phyloP scores from a whole-genome alignment of 345 rosid genomes.

The Hypericum androsaemum region DNA sequence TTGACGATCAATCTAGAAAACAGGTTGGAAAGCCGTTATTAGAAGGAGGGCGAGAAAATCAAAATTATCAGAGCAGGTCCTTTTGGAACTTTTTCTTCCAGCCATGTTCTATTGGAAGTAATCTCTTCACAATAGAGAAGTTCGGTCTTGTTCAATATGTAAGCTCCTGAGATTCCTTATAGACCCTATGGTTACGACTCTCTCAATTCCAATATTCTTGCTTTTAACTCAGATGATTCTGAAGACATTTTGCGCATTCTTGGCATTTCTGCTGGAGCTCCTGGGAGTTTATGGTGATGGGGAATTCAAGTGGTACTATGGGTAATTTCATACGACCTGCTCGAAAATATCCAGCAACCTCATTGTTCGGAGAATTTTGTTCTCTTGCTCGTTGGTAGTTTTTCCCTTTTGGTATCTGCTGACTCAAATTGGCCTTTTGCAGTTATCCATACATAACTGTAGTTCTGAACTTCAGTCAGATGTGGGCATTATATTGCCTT shows the following conservation, averaged over 20 bases:
- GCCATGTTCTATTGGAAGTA: conserved; percentile 52
- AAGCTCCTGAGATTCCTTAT: conserved; percentile 16
- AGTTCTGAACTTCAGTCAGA: conserved; percentile 83
- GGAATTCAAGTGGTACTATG: conserved; percentile 75
- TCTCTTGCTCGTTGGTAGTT: too few species aligned
- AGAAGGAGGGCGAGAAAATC: conserved; percentile 23
- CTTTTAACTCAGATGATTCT: conserved; percentile 66
- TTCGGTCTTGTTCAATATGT: conserved; percentile 86
- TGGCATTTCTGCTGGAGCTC: conserved; percentile 59
- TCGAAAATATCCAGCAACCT: too few species aligned
- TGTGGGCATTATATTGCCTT: conserved; percentile 90
- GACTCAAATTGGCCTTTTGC: conserved; percentile 12
- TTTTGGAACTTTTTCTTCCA: conserved; percentile 50
- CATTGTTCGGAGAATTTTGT: too few species aligned
- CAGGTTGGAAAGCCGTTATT: conserved; percentile 35
- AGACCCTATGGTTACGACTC: neutral
- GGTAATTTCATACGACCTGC: conserved; percentile 26
- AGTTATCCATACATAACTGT: conserved; percentile 73
- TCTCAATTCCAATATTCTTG: conserved; percentile 8
- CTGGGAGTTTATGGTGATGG: conserved; percentile 72
- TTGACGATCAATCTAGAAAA: conserved; percentile 45
- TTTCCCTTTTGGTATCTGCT: neutral
- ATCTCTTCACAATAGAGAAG: conserved; percentile 52
- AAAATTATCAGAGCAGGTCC: conserved; percentile 18
- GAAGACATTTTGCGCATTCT: conserved; percentile 70